Evolutionary conservation across 805 yeast species (phyloP).

Genomic region (Brettanomyces nanus): DNA sequence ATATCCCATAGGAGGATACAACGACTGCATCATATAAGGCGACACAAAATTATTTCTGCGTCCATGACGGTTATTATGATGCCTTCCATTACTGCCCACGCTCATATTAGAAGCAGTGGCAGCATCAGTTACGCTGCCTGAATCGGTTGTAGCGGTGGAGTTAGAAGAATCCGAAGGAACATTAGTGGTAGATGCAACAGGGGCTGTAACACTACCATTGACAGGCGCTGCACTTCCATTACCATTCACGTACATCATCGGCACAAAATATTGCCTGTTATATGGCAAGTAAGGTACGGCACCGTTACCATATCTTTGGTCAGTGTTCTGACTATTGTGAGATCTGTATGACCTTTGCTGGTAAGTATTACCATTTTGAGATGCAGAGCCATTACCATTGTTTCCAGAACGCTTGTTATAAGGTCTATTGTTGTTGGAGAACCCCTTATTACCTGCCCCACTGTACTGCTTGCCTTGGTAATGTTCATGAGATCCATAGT

Average conservation of each 20-base stretch:
- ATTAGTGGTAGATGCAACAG: neutral
- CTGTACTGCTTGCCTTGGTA: conserved; percentile 2
- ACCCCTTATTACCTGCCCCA: neutral
- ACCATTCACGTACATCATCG: conserved; percentile 14
- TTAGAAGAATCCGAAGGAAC: neutral
- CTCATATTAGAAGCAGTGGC: neutral
- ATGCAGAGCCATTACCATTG: conserved; percentile 5
- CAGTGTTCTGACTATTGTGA: conserved; percentile 9
- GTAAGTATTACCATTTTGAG: conserved; percentile 10
- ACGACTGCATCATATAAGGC: conserved; percentile 17
- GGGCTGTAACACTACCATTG: neutral
- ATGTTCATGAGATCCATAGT: neutral
- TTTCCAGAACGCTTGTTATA: conserved; percentile 9
- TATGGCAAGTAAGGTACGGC: conserved; percentile 17
- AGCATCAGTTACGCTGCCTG: neutral
- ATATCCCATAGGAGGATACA: conserved; percentile 19
- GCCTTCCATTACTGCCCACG: conserved; percentile 8
- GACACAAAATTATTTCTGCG: conserved; percentile 14
- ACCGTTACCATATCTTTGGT: conserved; percentile 17
- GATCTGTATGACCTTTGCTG: conserved; percentile 17
- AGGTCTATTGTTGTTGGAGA: neutral
- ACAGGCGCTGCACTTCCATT: too few relatives aligned
- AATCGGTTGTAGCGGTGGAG: neutral
- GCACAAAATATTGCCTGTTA: conserved; percentile 16
- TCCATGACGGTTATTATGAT: conserved; percentile 3